Conservation (phyloP, 2,329 filamentous ascomycete species). For the Aspergillus sp. region DNA sequence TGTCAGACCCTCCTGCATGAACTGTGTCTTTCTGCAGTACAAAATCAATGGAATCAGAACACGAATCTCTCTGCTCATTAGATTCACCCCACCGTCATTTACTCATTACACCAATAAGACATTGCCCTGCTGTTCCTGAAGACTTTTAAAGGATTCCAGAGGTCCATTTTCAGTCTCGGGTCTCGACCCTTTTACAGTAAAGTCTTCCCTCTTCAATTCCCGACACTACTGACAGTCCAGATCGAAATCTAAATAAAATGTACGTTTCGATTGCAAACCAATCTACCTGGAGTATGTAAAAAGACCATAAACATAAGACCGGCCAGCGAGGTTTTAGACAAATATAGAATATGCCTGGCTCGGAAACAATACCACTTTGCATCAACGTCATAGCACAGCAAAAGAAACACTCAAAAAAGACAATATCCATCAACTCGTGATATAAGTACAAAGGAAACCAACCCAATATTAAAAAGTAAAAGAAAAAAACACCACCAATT, state of each 20-base stretch:
- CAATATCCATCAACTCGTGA: conserved; percentile 34
- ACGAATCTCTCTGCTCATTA: not conserved
- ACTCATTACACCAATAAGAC: not conserved
- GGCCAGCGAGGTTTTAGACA: conserved; percentile 2
- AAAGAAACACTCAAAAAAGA: conserved; percentile 3
- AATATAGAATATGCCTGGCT: conserved; percentile 5
- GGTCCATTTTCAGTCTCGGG: no score
- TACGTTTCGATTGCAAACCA: conserved; percentile 2
- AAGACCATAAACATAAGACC: conserved; percentile 7
- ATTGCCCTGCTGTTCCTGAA: not conserved
- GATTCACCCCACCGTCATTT: not conserved
- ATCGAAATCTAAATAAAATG: not conserved
- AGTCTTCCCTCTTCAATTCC: not conserved
- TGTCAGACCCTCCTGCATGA: conserved; percentile 4
- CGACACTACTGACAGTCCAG: not conserved
- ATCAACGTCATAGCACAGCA: conserved; percentile 3
- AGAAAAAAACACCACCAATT: not conserved
- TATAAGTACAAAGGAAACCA: conserved; percentile 28
- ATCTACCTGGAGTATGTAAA: conserved; percentile 10
- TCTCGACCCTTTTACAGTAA: no score
- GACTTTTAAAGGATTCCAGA: not conserved
- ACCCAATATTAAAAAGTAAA: conserved; percentile 7
- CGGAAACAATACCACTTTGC: conserved; percentile 5
- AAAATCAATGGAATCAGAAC: not conserved
- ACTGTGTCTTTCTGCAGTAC: not conserved